Base-by-base conservation (phyloP, 163 green algal genomes). In the Chlamydomonas reinhardtii region DNA sequence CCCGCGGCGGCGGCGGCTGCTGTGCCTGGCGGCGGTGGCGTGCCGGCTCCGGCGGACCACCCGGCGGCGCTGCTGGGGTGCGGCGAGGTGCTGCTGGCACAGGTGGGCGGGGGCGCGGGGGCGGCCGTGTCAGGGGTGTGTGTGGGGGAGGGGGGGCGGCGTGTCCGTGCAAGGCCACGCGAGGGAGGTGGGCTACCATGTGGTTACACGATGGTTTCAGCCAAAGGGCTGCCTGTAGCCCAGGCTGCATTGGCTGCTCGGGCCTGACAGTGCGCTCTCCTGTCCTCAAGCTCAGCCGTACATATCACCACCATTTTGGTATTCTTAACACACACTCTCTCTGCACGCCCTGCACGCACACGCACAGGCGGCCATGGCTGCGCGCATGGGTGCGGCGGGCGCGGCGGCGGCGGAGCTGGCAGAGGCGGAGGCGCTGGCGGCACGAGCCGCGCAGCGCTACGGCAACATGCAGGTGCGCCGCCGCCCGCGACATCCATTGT, bases 61-160 rank as follows among this genome's bases (percentile, higher is more conserved):
- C 83, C 92, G 0, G 85, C 91, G 0, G 93, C 92, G 8, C 89
- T 95, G 81, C 85, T 94, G 70, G 94, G 94, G 24, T 88, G 91
- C 22, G 91, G 87, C n/a, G 88, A 95, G 72, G 76, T 91, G 37
- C 77, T 95, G 84, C 84, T 95, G 29, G 79, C 87, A 32, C 54
- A 76, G 70, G 70, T 56, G 70, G 3, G 59, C 59, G 81, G n/a
- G 17, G 56, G 20, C 89, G 93, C 54, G 5, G 27, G 20, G 25
- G 24, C 31, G 59, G 59, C 59, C 3, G 59, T 65, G 16, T 8
- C 59, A 27, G 19, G 16, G 3, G 59, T 65, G n/a, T n/a, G n/a
- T 27, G 20, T 65, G 20, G 22, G 3, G 20, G 19, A 9, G 19
- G 22, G 5, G 22, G 20, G 16, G 59, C n/a, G n/a, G n/a, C n/a